A percentile compares a stretch with the other conserved stretches of the same genome.
phyloP scores from a whole-genome alignment of 768 basidiomycete genomes.

The Strobilomyces confusus region DNA sequence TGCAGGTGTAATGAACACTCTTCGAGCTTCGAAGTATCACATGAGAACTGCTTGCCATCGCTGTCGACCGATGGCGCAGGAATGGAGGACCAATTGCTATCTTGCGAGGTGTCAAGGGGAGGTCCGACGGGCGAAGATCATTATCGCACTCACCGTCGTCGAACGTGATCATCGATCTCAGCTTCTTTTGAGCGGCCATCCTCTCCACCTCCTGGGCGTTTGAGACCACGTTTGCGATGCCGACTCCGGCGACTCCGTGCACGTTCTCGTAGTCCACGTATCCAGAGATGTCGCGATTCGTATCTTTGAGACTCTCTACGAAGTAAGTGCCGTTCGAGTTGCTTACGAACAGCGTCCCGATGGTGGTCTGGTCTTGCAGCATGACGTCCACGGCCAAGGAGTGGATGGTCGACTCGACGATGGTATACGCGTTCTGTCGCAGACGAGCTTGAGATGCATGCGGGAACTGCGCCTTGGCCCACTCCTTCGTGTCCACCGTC shows the following conservation, averaged over 20 bases:
- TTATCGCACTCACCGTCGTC: conserved; percentile 61
- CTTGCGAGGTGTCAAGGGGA: conserved; percentile 18
- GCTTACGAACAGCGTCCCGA: conserved; percentile 93
- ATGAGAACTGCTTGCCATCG: conserved; percentile 59
- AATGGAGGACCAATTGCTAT: conserved; percentile 76
- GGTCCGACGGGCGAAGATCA: neutral
- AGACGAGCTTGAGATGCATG: conserved; percentile 77
- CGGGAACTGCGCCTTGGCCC: conserved; percentile 91
- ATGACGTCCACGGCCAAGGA: conserved; percentile 95
- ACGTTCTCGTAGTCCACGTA: conserved; percentile 93
- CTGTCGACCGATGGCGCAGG: conserved; percentile 54
- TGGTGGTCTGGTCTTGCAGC: conserved; percentile 53
- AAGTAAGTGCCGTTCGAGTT: conserved; percentile 97
- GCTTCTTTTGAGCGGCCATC: conserved; percentile 59
- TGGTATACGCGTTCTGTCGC: conserved; percentile 91
- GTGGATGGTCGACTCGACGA: conserved; percentile 91
- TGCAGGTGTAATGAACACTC: conserved; percentile 86
- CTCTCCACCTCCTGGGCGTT: conserved; percentile 84
- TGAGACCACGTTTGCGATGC: conserved; percentile 80
- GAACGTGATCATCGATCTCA: conserved; percentile 82
- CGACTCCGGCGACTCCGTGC: conserved; percentile 85
- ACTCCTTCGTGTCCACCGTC: conserved; percentile 73
- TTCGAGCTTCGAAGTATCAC: conserved; percentile 52
- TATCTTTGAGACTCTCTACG: conserved; percentile 84
- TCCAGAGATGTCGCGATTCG: conserved; percentile 84